Base-by-base conservation (phyloP, 768 basidiomycete species). In the Coprinopsis strossmayeri region DNA sequence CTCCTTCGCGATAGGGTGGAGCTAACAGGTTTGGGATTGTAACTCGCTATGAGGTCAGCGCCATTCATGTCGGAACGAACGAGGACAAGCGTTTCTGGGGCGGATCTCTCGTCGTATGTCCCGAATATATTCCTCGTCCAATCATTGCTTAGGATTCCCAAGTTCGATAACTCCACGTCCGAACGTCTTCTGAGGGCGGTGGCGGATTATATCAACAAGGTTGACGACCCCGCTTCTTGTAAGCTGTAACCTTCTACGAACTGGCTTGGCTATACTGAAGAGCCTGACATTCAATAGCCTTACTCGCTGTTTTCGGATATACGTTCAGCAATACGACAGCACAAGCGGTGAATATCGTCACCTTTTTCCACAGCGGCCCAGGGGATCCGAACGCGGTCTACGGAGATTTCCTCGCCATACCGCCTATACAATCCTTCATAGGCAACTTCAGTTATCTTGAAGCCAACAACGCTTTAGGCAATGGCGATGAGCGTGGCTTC, bases 1-100 rank as follows among this genome's bases (percentile, higher is more conserved):
- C n/a, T n/a, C n/a, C n/a, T n/a, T n/a, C n/a, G n/a, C n/a, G n/a
- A 12, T 20, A 50, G 49, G 72, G 72, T 3, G 70, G 71, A n/a
- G 71, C 61, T 2, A 73, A 69, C 57, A 63, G 71, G 10, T 71
- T 73, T 52, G 72, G 71, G 1, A 72, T 75, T 37, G 70, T 72
- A 15, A 72, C 72, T 12, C 57, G 71, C 18, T 73, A 71, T 46
- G 69, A 69, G 39, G 60, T 74, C 9, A 50, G 63, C 26, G 65
- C 70, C 13, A 59, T 69, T 7, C 69, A 68, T 48, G 69, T 67
- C 4, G 73, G 70, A 2, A 67, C 64, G 7, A 59, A 58, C 21
- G 62, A 61, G 5, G 64, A 70, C 28, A 68, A 68, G 47, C 59
- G 57, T 27, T 70, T 61, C 57, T 70, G 62, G 53, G 73, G 73